Evolutionary conservation across 345 rosid genomes (phyloP).

Genomic region (Citrus hindsii): DNA sequence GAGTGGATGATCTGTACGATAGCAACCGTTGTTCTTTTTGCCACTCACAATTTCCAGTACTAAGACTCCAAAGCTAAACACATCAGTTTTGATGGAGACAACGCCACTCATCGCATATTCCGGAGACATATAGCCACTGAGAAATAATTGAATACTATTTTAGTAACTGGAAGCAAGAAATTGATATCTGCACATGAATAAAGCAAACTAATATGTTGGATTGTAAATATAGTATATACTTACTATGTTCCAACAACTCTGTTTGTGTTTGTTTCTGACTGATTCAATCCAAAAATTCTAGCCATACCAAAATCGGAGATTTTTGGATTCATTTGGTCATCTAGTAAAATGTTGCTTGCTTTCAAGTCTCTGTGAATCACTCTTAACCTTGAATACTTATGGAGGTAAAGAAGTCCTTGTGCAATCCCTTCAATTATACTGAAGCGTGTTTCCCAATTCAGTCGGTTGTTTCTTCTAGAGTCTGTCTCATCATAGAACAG

Average conservation of each 20-base stretch:
- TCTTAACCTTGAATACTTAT: constrained; percentile 7
- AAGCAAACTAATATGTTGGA: neutral
- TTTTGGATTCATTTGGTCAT: constrained; percentile 11
- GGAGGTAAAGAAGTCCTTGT: constrained; percentile 13
- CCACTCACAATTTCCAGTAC: constrained; percentile 13
- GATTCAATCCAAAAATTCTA: neutral
- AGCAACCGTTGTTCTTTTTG: constrained; percentile 9
- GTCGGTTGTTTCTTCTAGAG: neutral
- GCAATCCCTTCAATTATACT: constrained; percentile 11
- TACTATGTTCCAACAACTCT: neutral
- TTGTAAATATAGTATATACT: neutral
- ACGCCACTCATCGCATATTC: constrained; percentile 12
- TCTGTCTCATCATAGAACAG: neutral
- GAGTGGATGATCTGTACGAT: constrained; percentile 3
- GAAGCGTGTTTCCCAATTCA: constrained; percentile 2
- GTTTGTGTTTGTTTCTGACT: neutral
- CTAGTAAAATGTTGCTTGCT: constrained; percentile 13
- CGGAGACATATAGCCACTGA: constrained; percentile 20
- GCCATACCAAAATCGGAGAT: constrained; percentile 13
- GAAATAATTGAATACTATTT: neutral
- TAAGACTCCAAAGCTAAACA: constrained; percentile 20
- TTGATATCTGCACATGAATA: too few species aligned
- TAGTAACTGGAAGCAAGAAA: neutral
- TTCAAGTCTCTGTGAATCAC: constrained; percentile 13
- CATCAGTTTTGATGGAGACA: constrained; percentile 10